A percentile compares a stretch with the other conserved stretches of the same genome.
These are phyloP conservation scores for Vigna reflexopilosa DNA, from an alignment of 306 rosid genomes.

Conservation along the genomic window DNA sequence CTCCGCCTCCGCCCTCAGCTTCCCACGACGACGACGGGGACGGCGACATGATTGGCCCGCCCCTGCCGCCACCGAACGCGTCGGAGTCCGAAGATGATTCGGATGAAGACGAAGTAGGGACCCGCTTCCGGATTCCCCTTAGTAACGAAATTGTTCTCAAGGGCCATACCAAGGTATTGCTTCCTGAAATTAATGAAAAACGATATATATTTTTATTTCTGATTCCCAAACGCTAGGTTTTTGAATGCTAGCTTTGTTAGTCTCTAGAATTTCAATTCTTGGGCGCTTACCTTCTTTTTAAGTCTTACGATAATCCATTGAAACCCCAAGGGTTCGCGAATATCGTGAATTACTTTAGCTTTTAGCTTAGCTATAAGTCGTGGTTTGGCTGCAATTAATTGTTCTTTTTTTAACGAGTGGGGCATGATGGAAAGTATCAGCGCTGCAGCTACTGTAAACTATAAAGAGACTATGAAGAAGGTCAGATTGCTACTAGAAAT, in stretches of 20 bases:
- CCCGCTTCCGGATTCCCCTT: conserved; percentile 73
- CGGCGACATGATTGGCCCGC: conserved; percentile 70
- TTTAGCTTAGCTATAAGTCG: not conserved
- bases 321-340: not conserved
- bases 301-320: not conserved
- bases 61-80: conserved; percentile 55
- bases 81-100: conserved; percentile 55
- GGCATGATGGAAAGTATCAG: no score
- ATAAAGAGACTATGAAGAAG: no score
- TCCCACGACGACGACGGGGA: conserved; percentile 33
- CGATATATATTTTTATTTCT: not conserved
- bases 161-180: conserved; percentile 84
- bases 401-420: not conserved
- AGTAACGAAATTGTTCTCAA: conserved; percentile 92
- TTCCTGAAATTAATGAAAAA: not conserved
- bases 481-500: no score
- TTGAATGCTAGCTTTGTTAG: no score
- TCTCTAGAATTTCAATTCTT: no score
- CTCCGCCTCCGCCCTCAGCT: conserved; percentile 54
- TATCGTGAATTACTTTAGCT: not conserved
- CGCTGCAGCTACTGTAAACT: no score
- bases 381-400: not conserved
- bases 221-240: not conserved
- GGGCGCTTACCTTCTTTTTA: not conserved
- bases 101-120: conserved; percentile 48